Evolutionary conservation across 2,329 filamentous ascomycete genomes (phyloP).

Genomic region (Tolypocladium capitatum): DNA sequence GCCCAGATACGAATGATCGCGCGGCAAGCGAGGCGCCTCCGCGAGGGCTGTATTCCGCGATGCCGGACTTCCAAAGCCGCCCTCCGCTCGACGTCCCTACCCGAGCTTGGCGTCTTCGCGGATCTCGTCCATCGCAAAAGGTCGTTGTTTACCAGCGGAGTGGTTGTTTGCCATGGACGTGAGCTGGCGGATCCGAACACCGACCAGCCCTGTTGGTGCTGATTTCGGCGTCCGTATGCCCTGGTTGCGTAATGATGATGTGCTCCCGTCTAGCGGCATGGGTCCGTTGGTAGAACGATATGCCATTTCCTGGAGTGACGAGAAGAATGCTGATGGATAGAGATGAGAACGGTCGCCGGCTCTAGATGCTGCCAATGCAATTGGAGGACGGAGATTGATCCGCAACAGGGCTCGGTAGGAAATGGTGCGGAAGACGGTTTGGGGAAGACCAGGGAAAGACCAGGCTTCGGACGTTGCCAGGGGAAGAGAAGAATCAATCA

Average conservation of each 20-base stretch:
- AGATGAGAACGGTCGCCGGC: neutral
- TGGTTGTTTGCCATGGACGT: conserved; percentile 9
- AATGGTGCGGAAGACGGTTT: neutral
- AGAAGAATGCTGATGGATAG: neutral
- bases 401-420: neutral
- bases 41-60: conserved; percentile 8
- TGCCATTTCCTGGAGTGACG: conserved; percentile 4
- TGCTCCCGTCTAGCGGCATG: conserved; percentile 1
- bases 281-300: conserved; percentile 3
- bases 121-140: conserved; percentile 5
- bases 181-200: conserved; percentile 16
- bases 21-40: neutral
- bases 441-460: too few relatives aligned
- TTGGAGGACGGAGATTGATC: neutral
- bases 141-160: neutral
- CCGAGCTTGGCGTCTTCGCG: conserved; percentile 14
- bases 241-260: conserved; percentile 3
- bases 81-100: conserved; percentile 14
- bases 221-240: conserved; percentile 5
- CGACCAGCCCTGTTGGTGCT: conserved; percentile 13
- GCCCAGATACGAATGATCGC: neutral
- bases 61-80: conserved; percentile 11
- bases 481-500: neutral
- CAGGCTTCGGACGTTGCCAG: neutral
- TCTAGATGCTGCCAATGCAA: neutral